Evolutionary conservation across 345 rosid genomes (phyloP).

Genomic region (Erodium maritimum): DNA sequence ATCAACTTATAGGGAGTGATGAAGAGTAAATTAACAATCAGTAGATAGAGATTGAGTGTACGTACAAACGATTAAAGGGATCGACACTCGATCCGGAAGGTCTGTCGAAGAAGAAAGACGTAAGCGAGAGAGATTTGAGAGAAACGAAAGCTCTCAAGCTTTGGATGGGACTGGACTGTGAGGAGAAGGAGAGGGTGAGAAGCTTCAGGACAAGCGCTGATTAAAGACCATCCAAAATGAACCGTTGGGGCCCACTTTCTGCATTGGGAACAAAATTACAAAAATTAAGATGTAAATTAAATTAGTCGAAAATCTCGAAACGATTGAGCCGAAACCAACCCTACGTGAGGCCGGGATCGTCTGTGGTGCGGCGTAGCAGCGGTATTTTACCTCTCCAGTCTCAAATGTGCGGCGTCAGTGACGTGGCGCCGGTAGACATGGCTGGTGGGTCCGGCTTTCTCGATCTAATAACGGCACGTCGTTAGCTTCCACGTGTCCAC

Average conservation of each 20-base stretch:
- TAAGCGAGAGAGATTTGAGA: background rate
- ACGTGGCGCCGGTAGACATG: conserved; percentile 8
- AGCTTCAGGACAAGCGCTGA: conserved; percentile 6
- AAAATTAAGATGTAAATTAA: conserved; percentile 1
- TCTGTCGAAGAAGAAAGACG: no score
- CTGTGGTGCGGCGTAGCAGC: background rate
- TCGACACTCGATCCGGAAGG: no score
- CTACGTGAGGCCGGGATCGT: no score
- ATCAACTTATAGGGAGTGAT: no score
- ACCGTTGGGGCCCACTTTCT: conserved; percentile 16
- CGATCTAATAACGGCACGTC: conserved; percentile 1
- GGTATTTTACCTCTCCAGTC: no score
- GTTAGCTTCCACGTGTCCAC: background rate
- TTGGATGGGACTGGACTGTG: conserved; percentile 4
- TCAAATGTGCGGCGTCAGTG: conserved; percentile 2
- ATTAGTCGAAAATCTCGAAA: background rate
- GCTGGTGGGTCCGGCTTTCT: conserved; percentile 1
- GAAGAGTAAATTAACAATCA: conserved; percentile 16
- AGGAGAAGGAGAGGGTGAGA: background rate
- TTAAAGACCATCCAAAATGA: background rate
- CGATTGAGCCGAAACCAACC: no score
- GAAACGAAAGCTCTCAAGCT: background rate
- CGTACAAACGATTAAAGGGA: no score
- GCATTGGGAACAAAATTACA: background rate
- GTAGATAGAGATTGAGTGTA: no score